Percentiles rank a stretch among this genome's conserved stretches.
These are phyloP conservation scores for Zygotorulaspora sp. DNA, from an alignment of 805 yeast species.

Conservation along the genomic window DNA sequence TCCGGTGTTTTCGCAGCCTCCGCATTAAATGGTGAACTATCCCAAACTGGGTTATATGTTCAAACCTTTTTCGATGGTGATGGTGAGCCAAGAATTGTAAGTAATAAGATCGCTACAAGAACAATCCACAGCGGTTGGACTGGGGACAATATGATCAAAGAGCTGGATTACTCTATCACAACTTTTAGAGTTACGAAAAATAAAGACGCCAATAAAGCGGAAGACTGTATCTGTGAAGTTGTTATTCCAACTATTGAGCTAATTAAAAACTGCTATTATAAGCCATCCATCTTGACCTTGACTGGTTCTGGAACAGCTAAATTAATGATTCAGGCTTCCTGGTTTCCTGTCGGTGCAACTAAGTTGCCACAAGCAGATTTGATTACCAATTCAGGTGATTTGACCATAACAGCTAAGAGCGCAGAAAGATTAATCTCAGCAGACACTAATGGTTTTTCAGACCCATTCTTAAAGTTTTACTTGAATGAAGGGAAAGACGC, in stretches of 20 bases:
- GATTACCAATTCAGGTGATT: slow-evolving; percentile 66
- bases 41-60: slow-evolving; percentile 55
- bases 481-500: slow-evolving; percentile 56
- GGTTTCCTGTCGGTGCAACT: slow-evolving; percentile 67
- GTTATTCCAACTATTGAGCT: slow-evolving; percentile 63
- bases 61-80: slow-evolving; percentile 75
- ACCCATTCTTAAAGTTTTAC: slow-evolving; percentile 75
- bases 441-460: slow-evolving; percentile 91
- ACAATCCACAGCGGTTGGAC: slow-evolving; percentile 43
- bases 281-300: slow-evolving; percentile 54
- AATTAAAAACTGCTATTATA: slow-evolving; percentile 57
- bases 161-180: slow-evolving; percentile 67
- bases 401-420: slow-evolving; percentile 54
- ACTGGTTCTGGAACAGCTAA: slow-evolving; percentile 49
- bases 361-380: slow-evolving; percentile 70
- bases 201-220: slow-evolving; percentile 48
- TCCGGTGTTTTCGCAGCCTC: slow-evolving; percentile 76
- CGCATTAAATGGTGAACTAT: slow-evolving; percentile 53
- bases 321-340: slow-evolving; percentile 59
- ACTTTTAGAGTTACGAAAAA: slow-evolving; percentile 59
- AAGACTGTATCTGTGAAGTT: slow-evolving; percentile 56
- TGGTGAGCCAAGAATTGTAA: slow-evolving; percentile 58
- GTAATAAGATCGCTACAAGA: slow-evolving; percentile 44
- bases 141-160: slow-evolving; percentile 73
- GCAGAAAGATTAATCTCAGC: slow-evolving; percentile 75